Conservation (phyloP, 2,329 filamentous ascomycete species). For the Sporothrix phasma region DNA sequence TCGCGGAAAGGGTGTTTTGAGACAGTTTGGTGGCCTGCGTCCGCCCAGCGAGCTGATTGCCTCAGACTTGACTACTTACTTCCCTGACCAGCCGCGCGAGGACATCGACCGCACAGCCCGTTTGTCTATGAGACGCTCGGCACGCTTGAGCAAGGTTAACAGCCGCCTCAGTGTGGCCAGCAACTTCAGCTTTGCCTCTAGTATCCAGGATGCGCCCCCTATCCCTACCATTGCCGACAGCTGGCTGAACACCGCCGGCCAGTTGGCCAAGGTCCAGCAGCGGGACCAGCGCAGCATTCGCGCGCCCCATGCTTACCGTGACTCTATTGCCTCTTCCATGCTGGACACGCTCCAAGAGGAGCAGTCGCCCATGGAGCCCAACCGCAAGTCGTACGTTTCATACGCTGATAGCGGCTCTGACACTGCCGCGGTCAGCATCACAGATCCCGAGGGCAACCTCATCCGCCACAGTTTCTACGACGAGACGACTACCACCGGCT, state of each 20-base stretch:
- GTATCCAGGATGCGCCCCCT: constrained; percentile 82
- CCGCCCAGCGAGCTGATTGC: constrained; percentile 96
- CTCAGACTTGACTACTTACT: constrained; percentile 91
- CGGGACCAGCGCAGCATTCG: constrained; percentile 34
- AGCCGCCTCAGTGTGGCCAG: constrained; percentile 90
- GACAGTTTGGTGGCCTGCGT: constrained; percentile 81
- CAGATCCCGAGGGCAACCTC: constrained; percentile 64
- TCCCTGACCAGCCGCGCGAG: constrained; percentile 87
- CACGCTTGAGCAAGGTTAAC: constrained; percentile 82
- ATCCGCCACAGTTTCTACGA: constrained; percentile 75
- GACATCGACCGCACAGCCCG: constrained; percentile 94
- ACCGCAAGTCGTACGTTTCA: constrained; percentile 93
- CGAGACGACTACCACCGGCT: constrained; percentile 53
- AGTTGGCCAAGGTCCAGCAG: constrained; percentile 39
- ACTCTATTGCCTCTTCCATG: constrained; percentile 81
- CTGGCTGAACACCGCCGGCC: constrained; percentile 62
- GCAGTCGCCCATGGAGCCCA: constrained; percentile 67
- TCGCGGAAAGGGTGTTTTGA: constrained; percentile 47
- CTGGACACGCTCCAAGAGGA: constrained; percentile 89
- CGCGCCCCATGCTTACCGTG: constrained; percentile 57
- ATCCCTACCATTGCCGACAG: constrained; percentile 92
- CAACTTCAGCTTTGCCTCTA: constrained; percentile 86
- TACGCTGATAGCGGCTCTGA: constrained; percentile 69
- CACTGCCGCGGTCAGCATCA: constrained; percentile 57
- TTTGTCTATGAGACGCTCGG: constrained; percentile 81